phyloP scores from a whole-genome alignment of 805 yeast species.

The Teunomyces stri region DNA sequence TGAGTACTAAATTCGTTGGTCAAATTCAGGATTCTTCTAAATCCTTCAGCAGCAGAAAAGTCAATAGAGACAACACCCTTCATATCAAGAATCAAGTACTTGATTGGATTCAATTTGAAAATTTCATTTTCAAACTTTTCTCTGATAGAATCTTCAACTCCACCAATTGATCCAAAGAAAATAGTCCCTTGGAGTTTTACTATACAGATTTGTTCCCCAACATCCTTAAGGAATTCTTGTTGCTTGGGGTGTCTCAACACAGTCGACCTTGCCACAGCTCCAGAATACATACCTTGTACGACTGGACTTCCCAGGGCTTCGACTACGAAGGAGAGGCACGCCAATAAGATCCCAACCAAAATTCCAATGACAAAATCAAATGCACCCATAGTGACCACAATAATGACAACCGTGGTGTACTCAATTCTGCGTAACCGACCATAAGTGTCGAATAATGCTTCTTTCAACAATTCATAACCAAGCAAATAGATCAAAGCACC shows the following conservation, averaged over 20 bases:
- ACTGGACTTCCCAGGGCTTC: slow-evolving; percentile 86
- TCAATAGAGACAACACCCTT: slow-evolving; percentile 79
- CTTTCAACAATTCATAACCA: slow-evolving; percentile 87
- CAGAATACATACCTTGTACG: slow-evolving; percentile 77
- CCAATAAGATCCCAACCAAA: slow-evolving; percentile 82
- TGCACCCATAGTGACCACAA: slow-evolving; percentile 93
- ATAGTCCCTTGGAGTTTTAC: slow-evolving; percentile 83
- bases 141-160: slow-evolving; percentile 76
- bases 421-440: slow-evolving; percentile 75
- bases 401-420: slow-evolving; percentile 77
- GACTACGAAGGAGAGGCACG: slow-evolving; percentile 92
- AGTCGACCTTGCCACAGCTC: slow-evolving; percentile 86
- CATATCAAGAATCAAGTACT: slow-evolving; percentile 81
- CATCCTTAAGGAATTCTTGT: slow-evolving; percentile 76
- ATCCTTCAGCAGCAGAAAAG: slow-evolving; percentile 95
- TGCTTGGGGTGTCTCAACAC: slow-evolving; percentile 89
- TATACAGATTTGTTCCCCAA: slow-evolving; percentile 88
- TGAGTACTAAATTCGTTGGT: slow-evolving; percentile 66
- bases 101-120: slow-evolving; percentile 59
- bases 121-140: slow-evolving; percentile 55
- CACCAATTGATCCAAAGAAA: slow-evolving; percentile 94
- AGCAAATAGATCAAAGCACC: slow-evolving; percentile 87
- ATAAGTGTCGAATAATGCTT: slow-evolving; percentile 80
- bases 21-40: slow-evolving; percentile 79
- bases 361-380: slow-evolving; percentile 95